Base-by-base conservation (phyloP, 1,284 basidiomycete species). In the Moniliophthora roreri region DNA sequence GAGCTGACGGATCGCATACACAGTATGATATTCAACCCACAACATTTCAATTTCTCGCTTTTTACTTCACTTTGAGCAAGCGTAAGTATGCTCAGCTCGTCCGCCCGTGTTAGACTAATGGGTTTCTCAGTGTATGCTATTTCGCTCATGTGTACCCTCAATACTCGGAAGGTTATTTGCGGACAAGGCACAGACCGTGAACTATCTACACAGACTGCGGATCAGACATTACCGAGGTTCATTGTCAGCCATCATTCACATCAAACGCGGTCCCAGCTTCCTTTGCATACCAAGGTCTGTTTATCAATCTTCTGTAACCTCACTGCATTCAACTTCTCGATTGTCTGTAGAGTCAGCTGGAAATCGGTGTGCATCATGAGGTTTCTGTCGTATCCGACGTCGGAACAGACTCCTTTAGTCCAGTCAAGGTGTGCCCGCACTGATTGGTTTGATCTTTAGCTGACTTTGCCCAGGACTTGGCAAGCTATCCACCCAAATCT, bases 141-240 rank as follows among this genome's bases (percentile, higher is more conserved):
- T 6, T 46, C 44, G 13, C 26, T 46, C 16, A 16, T 46, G 23
- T 46, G 44, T 18, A 46, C 44, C 4, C 24, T 46, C 24, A 46
- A 46, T 24, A 46, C 44, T 23, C 44, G 44, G 16, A 46, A 28
- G 24, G 44, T 32, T 8, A n/a, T 46, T 28, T 28, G 18, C 13
- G 44, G 44, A 15, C 44, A 46, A 15, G 44, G 44, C 4, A 46
- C 44, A 32, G 44, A 46, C 18, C 44, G 44, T n/a, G 44, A 32
- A n/a, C 8, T 28, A 7, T 28, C 24, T 32, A 28, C 44, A 46
- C 24, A 23, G 15, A 26, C 15, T n/a, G 44, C 24, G 13, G 18
- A n/a, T 7, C 26, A 28, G 24, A 32, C 4, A 3, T 32, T 32
- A 18, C 44, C 44, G 44, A 46, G 26, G 23, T 46, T 32, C 44